These are phyloP conservation scores for Torulaspora microellipsoides DNA, from an alignment of 805 yeast species.

Conservation along the genomic window DNA sequence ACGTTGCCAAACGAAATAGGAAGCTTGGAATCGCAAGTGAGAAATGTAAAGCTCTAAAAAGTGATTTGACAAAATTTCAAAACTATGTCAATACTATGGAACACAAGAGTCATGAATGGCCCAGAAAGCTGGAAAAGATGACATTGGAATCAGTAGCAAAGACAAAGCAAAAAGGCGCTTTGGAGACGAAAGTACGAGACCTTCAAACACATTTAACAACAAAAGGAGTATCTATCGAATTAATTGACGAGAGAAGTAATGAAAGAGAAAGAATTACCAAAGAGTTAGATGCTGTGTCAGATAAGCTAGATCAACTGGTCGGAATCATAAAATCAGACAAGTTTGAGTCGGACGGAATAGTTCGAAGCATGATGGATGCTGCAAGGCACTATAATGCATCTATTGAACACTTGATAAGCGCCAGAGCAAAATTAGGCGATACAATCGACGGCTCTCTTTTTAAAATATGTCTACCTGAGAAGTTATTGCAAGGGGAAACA, in stretches of 20 bases:
- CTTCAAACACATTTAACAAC: slow-evolving; percentile 42
- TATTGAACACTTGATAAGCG: slow-evolving; percentile 36
- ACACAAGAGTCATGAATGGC: slow-evolving; percentile 63
- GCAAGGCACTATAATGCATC: slow-evolving; percentile 56
- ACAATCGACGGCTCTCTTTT: slow-evolving; percentile 31
- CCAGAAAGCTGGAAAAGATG: slow-evolving; percentile 50
- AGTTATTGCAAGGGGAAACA: slow-evolving; percentile 12
- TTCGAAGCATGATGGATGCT: slow-evolving; percentile 48
- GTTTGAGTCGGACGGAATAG: slow-evolving; percentile 44
- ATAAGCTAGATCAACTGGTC: slow-evolving; percentile 44
- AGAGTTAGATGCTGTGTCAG: slow-evolving; percentile 44
- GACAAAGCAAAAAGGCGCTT: slow-evolving; percentile 4
- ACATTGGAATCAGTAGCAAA: slow-evolving; percentile 47
- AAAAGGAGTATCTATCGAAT: slow-evolving; percentile 57
- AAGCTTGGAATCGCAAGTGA: slow-evolving; percentile 49
- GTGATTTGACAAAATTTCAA: slow-evolving; percentile 64
- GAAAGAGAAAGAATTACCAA: slow-evolving; percentile 58
- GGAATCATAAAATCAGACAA: slow-evolving; percentile 48
- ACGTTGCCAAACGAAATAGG: slow-evolving; percentile 42
- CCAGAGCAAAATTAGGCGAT: slow-evolving; percentile 20
- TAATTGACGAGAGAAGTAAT: slow-evolving; percentile 56
- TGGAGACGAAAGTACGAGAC: slow-evolving; percentile 36
- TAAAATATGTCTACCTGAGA: slow-evolving; percentile 35
- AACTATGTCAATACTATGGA: slow-evolving; percentile 68
- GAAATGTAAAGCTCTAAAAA: slow-evolving; percentile 59